These are phyloP conservation scores for Marasmius tenuissimus DNA, from an alignment of 1,284 basidiomycete species.

Conservation along the genomic window DNA sequence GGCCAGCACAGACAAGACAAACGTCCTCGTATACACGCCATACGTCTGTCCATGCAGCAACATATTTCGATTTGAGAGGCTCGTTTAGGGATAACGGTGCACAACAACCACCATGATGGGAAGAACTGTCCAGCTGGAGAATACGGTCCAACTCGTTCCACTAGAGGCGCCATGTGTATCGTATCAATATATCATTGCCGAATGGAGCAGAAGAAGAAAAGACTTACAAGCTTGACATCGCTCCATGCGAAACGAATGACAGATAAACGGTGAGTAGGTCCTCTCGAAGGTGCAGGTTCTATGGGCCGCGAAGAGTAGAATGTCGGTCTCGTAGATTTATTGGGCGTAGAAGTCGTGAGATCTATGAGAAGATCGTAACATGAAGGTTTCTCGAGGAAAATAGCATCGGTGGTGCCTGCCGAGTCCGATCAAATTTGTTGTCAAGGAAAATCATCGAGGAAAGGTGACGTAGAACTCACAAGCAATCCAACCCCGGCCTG, in stretches of 20 bases:
- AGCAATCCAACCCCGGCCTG: constrained; percentile 74
- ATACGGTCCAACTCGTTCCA: constrained; percentile 75
- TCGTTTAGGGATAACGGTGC: constrained; percentile 26
- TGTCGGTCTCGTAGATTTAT: constrained; percentile 59
- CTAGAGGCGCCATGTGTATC: constrained; percentile 29
- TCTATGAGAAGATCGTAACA: constrained; percentile 79
- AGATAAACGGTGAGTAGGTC: constrained; percentile 54
- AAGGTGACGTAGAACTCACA: constrained; percentile 42
- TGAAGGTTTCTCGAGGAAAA: constrained; percentile 75
- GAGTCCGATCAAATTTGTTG: not conserved
- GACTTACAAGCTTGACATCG: constrained; percentile 66
- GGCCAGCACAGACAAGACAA: constrained; percentile 73
- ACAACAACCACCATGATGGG: constrained; percentile 33
- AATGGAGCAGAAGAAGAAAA: not conserved
- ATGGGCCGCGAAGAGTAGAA: constrained; percentile 58
- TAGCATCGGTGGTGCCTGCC: constrained; percentile 72
- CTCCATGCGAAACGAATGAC: constrained; percentile 76
- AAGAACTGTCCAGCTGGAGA: constrained; percentile 49
- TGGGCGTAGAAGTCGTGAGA: constrained; percentile 62
- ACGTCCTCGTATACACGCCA: constrained; percentile 83
- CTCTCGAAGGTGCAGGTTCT: constrained; percentile 32
- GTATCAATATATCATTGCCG: not conserved
- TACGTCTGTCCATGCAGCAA: constrained; percentile 64
- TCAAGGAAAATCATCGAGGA: not conserved
- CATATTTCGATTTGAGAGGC: constrained; percentile 32